Evolutionary conservation across 176 grass and related monocot species (phyloP), one percentile per base, ranked within the genome.

Genomic region (Olyra latifolia): DNA sequence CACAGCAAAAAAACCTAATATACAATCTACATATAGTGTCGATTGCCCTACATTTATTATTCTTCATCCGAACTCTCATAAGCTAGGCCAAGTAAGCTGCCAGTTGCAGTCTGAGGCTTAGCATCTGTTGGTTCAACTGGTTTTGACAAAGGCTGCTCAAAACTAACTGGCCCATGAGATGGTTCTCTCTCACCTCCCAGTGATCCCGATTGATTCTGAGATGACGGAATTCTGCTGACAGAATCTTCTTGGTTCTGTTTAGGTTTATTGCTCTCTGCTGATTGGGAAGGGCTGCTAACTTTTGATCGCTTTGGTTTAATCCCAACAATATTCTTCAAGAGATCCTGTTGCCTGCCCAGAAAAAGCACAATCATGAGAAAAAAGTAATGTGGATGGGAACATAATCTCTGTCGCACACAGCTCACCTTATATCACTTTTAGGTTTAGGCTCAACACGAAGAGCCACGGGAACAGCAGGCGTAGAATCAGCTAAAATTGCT

Each of bases 371-470:
- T 54, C 35, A n/a, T 55, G 58, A 74, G 30, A 29, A 61, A 45
- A 45, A 80, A 71, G 43, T 11, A 62, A 3, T 13, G 56, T 72
- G 40, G 15, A 65, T 22, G 6, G 29, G 81, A 9, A 23, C 19
- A 57, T 9, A 54, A 42, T 16, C 0, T 56, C 69, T 72, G 19
- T 44, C 44, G 23, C 23, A 75, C 44, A 20, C n/a, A 68, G 48
- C 66, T 76, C 82, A 92, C 94, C 94, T 97, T 74, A 94, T 94
- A 53, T 90, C 87, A 71, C 91, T 97, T 80, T 91, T 93, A n/a
- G 91, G 91, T 86, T 92, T 97, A 62, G 94, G 87, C 47, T 97
- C 94, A 74, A 97, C 94, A 61, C 89, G 85, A 80, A 98, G 89
- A 44, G 89, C 76, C 72, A 80, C 85, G 1, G 95, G 91, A 75